Conservation (phyloP, 768 basidiomycete genomes). For the Galerina sulciceps region DNA sequence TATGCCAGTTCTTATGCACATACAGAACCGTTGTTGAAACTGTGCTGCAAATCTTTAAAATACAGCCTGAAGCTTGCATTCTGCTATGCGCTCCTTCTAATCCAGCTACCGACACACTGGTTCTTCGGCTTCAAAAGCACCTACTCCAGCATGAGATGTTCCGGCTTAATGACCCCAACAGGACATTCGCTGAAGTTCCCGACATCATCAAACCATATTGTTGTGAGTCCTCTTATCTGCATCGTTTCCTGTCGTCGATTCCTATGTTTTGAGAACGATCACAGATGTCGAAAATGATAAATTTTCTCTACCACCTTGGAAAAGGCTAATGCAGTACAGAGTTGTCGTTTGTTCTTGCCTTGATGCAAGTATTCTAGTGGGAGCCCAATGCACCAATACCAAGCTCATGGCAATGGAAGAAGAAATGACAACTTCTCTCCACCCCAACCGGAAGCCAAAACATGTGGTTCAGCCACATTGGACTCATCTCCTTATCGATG, state of each 20-base stretch:
- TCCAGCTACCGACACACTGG: conserved; percentile 54
- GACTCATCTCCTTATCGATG: conserved; percentile 57
- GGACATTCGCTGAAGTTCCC: conserved; percentile 56
- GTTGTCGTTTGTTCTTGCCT: conserved; percentile 52
- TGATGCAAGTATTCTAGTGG: conserved; percentile 48
- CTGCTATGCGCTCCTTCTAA: conserved; percentile 57
- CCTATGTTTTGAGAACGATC: background rate
- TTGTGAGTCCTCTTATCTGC: conserved; percentile 33
- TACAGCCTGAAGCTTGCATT: conserved; percentile 49
- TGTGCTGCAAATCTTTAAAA: conserved; percentile 52
- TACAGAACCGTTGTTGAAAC: conserved; percentile 51
- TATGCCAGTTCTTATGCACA: background rate
- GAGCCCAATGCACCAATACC: conserved; percentile 49
- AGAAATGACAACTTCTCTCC: conserved; percentile 37
- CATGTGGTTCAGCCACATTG: conserved; percentile 46
- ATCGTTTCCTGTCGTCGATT: background rate
- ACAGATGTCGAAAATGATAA: conserved; percentile 50
- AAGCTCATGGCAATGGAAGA: conserved; percentile 43
- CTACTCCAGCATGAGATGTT: conserved; percentile 49
- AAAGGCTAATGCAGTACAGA: conserved; percentile 47
- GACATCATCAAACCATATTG: conserved; percentile 49
- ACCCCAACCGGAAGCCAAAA: conserved; percentile 37
- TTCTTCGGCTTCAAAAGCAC: conserved; percentile 38
- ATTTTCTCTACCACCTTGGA: conserved; percentile 51
- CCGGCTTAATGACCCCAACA: conserved; percentile 49